Conservation (phyloP, 73 alveolate genomes). For the Breviolum minutum region DNA sequence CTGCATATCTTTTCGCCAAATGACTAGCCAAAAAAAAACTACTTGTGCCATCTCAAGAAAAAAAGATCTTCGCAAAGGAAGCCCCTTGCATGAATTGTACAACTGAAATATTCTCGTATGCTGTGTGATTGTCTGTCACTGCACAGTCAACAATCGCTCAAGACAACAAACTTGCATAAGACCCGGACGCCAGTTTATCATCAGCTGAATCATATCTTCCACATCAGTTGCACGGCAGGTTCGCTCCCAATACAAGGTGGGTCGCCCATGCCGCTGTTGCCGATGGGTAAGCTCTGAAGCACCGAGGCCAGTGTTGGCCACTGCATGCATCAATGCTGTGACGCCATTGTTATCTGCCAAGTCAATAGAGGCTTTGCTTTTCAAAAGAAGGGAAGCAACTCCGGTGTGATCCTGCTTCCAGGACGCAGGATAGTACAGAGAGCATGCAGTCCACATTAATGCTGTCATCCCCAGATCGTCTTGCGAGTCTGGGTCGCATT, state of each 20-base stretch:
- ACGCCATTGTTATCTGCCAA: slow-evolving; percentile 67
- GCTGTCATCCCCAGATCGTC: slow-evolving; percentile 85
- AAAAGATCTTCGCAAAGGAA: neutral
- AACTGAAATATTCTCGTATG: too few species aligned
- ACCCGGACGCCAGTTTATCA: neutral
- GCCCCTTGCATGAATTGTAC: too few species aligned
- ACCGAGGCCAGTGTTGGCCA: neutral
- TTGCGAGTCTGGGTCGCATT: slow-evolving; percentile 11
- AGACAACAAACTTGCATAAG: neutral
- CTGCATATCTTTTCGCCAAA: too few species aligned
- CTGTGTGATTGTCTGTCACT: neutral
- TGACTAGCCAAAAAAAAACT: too few species aligned
- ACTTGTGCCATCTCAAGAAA: too few species aligned
- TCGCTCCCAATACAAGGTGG: slow-evolving; percentile 22
- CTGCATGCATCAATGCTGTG: slow-evolving; percentile 61
- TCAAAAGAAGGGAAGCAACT: neutral
- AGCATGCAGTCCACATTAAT: slow-evolving; percentile 69
- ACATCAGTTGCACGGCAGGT: neutral
- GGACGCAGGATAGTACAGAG: slow-evolving; percentile 47
- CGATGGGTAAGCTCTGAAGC: neutral
- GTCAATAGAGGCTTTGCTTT: slow-evolving; percentile 48
- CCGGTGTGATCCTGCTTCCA: neutral
- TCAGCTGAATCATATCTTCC: neutral
- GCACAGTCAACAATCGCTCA: neutral
- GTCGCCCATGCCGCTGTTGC: neutral